phyloP scores from a whole-genome alignment of 2,329 filamentous ascomycete species.

The Stenocarpella maydis region DNA sequence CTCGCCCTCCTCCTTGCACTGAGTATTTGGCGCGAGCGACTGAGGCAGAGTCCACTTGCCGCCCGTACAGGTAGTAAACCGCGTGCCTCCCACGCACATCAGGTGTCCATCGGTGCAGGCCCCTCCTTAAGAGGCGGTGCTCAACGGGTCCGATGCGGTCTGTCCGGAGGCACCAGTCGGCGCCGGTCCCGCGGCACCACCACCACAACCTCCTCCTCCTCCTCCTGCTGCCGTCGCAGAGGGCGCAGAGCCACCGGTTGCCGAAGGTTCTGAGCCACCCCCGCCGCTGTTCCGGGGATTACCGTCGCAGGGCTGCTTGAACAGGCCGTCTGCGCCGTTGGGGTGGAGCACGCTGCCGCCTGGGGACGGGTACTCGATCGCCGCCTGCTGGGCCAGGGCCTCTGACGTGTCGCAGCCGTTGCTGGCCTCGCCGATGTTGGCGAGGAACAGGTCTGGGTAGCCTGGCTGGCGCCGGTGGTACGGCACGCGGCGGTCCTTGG shows the following conservation, averaged over 20 bases:
- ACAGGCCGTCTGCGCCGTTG: conserved; percentile 45
- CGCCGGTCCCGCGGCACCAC: background rate
- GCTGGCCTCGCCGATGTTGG: conserved; percentile 60
- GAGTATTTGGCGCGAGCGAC: conserved; percentile 13
- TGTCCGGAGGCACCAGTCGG: background rate
- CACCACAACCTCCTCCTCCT: no score
- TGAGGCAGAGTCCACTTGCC: conserved; percentile 30
- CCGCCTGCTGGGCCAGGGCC: conserved; percentile 47
- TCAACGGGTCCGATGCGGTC: background rate
- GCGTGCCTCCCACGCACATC: conserved; percentile 26
- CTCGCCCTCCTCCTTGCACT: conserved; percentile 26
- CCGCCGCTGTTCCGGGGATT: conserved; percentile 39
- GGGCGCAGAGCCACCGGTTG: no score
- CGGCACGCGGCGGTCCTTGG: conserved; percentile 31
- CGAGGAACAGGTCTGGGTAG: conserved; percentile 74
- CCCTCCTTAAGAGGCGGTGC: background rate
- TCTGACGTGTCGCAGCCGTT: conserved; percentile 64
- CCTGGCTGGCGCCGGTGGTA: conserved; percentile 51
- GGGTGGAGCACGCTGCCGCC: conserved; percentile 61
- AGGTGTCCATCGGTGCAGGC: conserved; percentile 28
- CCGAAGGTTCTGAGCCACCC: no score
- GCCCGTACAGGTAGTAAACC: conserved; percentile 32
- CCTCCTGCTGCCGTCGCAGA: no score
- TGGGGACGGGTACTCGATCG: conserved; percentile 68
- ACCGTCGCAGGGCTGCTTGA: conserved; percentile 43